A percentile compares a stretch with the other conserved stretches of the same genome.
Conservation (phyloP, 768 basidiomycete species). For the Nidularia sp. region DNA sequence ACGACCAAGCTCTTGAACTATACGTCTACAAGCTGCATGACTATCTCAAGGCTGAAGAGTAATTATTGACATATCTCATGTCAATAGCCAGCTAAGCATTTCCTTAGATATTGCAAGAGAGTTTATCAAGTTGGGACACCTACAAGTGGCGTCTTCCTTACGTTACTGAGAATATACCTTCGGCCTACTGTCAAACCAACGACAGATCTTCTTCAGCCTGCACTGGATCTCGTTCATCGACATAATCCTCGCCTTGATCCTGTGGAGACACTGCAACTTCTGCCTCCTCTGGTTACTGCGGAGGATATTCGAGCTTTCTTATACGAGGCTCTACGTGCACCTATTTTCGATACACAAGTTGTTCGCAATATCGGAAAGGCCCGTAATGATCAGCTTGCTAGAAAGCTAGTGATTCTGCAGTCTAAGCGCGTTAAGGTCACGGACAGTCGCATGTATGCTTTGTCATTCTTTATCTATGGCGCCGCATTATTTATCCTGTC, state of each 20-base stretch:
- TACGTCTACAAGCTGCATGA: conserved; percentile 88
- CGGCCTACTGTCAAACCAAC: conserved; percentile 54
- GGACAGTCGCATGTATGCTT: conserved; percentile 85
- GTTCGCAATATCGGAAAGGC: conserved; percentile 68
- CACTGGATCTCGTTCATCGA: conserved; percentile 81
- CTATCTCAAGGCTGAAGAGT: conserved; percentile 88
- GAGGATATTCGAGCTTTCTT: conserved; percentile 78
- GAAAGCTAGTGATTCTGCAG: conserved; percentile 72
- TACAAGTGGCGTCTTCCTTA: conserved; percentile 70
- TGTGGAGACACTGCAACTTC: conserved; percentile 74
- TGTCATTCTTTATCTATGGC: conserved; percentile 1
- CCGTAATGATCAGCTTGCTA: conserved; percentile 73
- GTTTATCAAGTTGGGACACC: conserved; percentile 58
- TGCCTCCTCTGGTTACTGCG: conserved; percentile 88
- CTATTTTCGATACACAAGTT: conserved; percentile 66
- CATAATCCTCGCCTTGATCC: conserved; percentile 83
- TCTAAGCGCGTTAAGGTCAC: conserved; percentile 82
- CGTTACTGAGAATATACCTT: conserved; percentile 84
- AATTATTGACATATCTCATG: conserved; percentile 15
- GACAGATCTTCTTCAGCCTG: conserved; percentile 67
- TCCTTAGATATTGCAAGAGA: conserved; percentile 81
- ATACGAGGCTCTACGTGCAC: conserved; percentile 60
- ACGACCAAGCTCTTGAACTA: conserved; percentile 91
- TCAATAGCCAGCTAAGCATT: conserved; percentile 2
- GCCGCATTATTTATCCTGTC: conserved; percentile 1